Base-by-base conservation (phyloP, 208 protist genomes). In the Leishmania arabica region DNA sequence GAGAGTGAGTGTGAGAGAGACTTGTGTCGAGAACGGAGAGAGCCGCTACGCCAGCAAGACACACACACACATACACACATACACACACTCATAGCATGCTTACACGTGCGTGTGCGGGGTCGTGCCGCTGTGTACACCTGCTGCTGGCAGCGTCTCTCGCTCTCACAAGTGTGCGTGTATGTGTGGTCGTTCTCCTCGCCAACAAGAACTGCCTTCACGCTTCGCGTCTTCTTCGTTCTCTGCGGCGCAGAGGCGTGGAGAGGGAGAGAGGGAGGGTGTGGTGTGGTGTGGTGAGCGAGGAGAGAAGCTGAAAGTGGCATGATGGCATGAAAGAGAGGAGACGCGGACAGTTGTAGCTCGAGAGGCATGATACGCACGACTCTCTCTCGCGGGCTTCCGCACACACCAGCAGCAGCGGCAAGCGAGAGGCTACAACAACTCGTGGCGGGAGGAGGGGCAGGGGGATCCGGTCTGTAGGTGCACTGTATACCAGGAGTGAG, bases 251-350 rank as follows among this genome's bases (percentile, higher is more conserved):
- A 37, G 62, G 31, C 11, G 62, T 19, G 31, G 62, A 19, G 62
- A 15, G 66, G 69, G 34, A 79, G 78, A 31, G 60, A 74, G 19
- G 72, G 54, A 76, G 40, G 19, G 47, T 40, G 37, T 40, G 37
- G 37, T 21, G n/a, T 8, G 42, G 9, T 31, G 42, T 21, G n/a
- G 21, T 15, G 7, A 53, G 42, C 7, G n/a, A 73, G 15, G 47
- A 24, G 42, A 45, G 68, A 34, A 19, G 42, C 68, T 21, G 17
- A 27, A 51, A 27, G 68, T 17, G 68, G 21, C 17, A 45, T 19
- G 24, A 53, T 13, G 68, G n/a, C 3, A 68, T 40, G 31, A 3
- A 45, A 45, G 62, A 68, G 62, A 68, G 31, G 13, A 8, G 15
- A 40, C 15, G 64, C 1, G 1, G 40, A 27, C 66, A 73, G 69